Conservation (phyloP, 2,329 filamentous ascomycete genomes). For the Aureobasidium leucospermi region DNA sequence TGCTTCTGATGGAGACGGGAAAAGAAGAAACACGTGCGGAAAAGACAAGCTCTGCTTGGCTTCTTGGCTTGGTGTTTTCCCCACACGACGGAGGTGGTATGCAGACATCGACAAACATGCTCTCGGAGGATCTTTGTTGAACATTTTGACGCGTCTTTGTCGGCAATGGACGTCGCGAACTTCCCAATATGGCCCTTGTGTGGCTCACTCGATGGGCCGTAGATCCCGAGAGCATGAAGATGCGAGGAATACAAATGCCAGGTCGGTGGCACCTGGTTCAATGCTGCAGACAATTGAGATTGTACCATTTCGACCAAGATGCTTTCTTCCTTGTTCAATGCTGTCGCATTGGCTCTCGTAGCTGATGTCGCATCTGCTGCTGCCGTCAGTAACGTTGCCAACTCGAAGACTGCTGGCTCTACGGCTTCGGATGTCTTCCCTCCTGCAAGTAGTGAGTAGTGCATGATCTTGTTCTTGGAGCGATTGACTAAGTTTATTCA, state of each 20-base stretch:
- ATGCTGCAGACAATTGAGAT: neutral
- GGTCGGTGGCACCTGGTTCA: neutral
- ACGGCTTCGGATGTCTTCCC: neutral
- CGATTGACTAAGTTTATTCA: neutral
- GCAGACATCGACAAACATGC: neutral
- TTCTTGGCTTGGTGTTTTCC: neutral
- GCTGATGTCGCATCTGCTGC: slow-evolving; percentile 3
- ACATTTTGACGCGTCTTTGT: too few species aligned
- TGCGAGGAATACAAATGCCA: neutral
- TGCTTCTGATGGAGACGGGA: neutral
- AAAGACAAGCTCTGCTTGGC: slow-evolving; percentile 4
- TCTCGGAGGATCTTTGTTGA: neutral
- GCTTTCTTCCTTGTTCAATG: slow-evolving; percentile 2
- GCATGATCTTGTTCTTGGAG: too few species aligned
- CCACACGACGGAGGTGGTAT: neutral
- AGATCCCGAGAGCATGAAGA: neutral
- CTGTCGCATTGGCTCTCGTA: neutral
- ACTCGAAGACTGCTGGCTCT: slow-evolving; percentile 4
- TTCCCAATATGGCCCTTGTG: neutral
- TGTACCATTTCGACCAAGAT: neutral
- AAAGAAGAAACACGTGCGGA: neutral
- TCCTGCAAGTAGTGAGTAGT: neutral
- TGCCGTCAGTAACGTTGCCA: neutral
- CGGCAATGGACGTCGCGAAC: neutral
- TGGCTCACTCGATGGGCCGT: neutral